phyloP scores from a whole-genome alignment of 129 eudicot species.

The Saussurea involucrata region DNA sequence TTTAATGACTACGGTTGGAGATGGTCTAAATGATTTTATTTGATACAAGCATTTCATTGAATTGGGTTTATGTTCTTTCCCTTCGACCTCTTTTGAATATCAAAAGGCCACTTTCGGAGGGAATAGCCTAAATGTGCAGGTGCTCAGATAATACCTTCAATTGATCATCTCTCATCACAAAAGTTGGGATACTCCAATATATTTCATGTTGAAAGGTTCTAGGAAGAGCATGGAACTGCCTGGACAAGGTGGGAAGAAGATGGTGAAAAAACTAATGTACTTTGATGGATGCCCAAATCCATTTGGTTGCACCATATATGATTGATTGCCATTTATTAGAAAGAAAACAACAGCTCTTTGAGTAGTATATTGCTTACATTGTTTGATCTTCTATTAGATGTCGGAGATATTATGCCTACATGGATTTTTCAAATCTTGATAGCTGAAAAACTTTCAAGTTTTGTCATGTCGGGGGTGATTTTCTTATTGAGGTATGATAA shows the following conservation, averaged over 20 bases:
- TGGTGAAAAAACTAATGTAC: constrained; percentile 82
- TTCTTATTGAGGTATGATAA: neutral
- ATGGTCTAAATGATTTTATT: no score
- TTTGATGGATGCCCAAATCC: constrained; percentile 99
- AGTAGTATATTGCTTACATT: neutral
- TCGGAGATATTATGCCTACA: no score
- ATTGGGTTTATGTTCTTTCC: no score
- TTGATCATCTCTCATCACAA: constrained; percentile 83
- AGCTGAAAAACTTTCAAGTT: no score
- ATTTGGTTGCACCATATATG: constrained; percentile 92
- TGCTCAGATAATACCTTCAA: constrained; percentile 84
- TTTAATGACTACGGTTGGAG: no score
- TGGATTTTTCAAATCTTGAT: no score
- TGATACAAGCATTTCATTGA: no score
- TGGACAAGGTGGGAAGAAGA: constrained; percentile 79
- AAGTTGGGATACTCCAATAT: constrained; percentile 71
- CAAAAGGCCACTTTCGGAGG: constrained; percentile 87
- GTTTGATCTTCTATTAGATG: neutral
- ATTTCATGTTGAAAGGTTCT: constrained; percentile 72
- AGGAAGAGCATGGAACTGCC: constrained; percentile 86
- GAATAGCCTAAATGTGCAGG: constrained; percentile 96
- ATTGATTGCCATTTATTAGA: constrained; percentile 21
- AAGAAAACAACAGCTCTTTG: neutral
- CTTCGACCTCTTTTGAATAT: constrained; percentile 74
- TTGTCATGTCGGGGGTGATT: no score